These are phyloP conservation scores for Fusarium xylarioides DNA, from an alignment of 2,329 filamentous ascomycete species.

Conservation along the genomic window DNA sequence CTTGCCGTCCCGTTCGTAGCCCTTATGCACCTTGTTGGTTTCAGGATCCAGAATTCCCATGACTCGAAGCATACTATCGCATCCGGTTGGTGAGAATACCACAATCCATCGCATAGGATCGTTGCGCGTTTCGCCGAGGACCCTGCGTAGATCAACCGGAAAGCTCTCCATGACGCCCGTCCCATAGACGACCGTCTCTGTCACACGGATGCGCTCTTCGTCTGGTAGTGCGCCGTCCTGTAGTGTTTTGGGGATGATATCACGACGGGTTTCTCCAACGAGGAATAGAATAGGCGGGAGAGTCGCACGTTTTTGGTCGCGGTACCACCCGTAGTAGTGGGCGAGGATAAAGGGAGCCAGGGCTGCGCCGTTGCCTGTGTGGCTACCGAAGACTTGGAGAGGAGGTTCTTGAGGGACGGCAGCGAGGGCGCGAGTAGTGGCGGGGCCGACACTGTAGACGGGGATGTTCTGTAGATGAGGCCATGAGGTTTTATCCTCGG, in stretches of 20 bases:
- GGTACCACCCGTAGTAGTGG: slow-evolving; percentile 72
- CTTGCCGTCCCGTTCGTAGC: slow-evolving; percentile 46
- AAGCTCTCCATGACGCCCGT: slow-evolving; percentile 87
- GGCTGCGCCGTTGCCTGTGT: slow-evolving; percentile 85
- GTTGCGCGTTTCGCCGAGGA: slow-evolving; percentile 57
- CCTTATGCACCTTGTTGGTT: slow-evolving; percentile 51
- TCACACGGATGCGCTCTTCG: slow-evolving; percentile 68
- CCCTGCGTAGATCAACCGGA: slow-evolving; percentile 67
- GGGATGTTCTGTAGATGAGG: slow-evolving; percentile 65
- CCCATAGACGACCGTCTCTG: slow-evolving; percentile 86
- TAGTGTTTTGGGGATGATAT: slow-evolving; percentile 86
- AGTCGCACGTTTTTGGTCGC: slow-evolving; percentile 46
- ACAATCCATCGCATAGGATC: slow-evolving; percentile 72
- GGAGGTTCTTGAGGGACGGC: slow-evolving; percentile 60
- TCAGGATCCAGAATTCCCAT: slow-evolving; percentile 61
- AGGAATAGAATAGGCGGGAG: slow-evolving; percentile 81
- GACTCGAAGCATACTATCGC: slow-evolving; percentile 66
- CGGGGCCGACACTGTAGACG: slow-evolving; percentile 83
- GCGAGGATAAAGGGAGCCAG: slow-evolving; percentile 81
- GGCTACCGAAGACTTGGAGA: slow-evolving; percentile 76
- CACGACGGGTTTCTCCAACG: slow-evolving; percentile 87
- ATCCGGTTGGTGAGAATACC: slow-evolving; percentile 75
- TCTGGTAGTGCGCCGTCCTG: slow-evolving; percentile 64
- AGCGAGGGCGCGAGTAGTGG: slow-evolving; percentile 78
- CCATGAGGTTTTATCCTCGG: slow-evolving; percentile 48